phyloP scores from a whole-genome alignment of 495 filamentous ascomycete genomes.

The Penicillium samsonianum region DNA sequence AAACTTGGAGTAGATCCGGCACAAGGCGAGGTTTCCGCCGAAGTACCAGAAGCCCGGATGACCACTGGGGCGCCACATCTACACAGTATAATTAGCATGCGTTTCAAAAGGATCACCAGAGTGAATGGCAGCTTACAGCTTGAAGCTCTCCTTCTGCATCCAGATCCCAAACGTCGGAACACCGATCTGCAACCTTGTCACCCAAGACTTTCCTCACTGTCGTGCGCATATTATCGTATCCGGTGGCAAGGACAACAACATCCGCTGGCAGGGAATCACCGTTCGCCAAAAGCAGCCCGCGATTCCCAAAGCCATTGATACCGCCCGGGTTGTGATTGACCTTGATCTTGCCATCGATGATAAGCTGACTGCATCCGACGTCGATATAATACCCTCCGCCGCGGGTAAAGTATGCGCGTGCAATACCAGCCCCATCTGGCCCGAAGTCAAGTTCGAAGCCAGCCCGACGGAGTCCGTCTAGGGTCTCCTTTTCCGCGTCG shows the following conservation, averaged over 20 bases:
- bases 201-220: conserved; percentile 63
- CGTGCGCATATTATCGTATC: conserved; percentile 77
- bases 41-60: conserved; percentile 81
- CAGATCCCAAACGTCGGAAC: conserved; percentile 76
- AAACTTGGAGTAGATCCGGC: conserved; percentile 68
- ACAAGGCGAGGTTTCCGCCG: conserved; percentile 74
- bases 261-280: conserved; percentile 68
- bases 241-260: conserved; percentile 79
- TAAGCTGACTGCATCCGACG: conserved; percentile 68
- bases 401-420: conserved; percentile 68
- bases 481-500: conserved; percentile 51
- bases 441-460: conserved; percentile 73
- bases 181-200: conserved; percentile 63
- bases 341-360: conserved; percentile 73
- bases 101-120: not conserved
- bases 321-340: conserved; percentile 69
- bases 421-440: conserved; percentile 62
- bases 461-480: conserved; percentile 61
- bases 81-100: conserved; percentile 14
- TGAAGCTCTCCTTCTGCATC: conserved; percentile 74
- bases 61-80: conserved; percentile 71
- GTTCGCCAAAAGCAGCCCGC: conserved; percentile 61
- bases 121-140: conserved; percentile 30
- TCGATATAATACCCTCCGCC: conserved; percentile 84
- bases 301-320: conserved; percentile 52